Evolutionary conservation across 164 flowering plant species (phyloP), one percentile per base, ranked within the genome.

Genomic region (Kingdonia uniflora): DNA sequence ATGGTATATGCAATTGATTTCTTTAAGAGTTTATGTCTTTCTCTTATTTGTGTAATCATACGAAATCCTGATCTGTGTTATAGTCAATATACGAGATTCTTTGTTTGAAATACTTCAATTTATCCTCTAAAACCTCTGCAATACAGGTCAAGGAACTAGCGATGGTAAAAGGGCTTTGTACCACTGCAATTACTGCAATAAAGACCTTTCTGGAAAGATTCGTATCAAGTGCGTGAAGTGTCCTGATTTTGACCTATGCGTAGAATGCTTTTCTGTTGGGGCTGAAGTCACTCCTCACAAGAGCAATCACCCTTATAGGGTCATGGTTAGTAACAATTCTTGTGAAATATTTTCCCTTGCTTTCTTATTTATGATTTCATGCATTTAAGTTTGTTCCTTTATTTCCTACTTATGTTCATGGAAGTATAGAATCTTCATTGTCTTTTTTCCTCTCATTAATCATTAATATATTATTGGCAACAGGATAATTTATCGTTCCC

Each of bases 401-500:
- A 29, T 29, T 29, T 29, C 4, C 8, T 29, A 3, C 8, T 29
- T 29, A 29, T 29, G 35, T 8, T 29, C 8, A 29, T 29, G 8
- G 42, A 52, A 22, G 14, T 53, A 19, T 40, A 14, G 0, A 35
- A 6, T 7, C 6, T 21, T 38, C 7, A 39, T 39, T 38, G 43
- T 44, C 38, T 13, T 39, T 21, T 57, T 38, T 19, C 6, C 29
- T 57, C 20, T 13, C 33, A 43, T 46, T 54, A 35, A n/a, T n/a
- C n/a, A n/a, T n/a, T n/a, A n/a, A n/a, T n/a, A n/a, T n/a, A n/a
- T n/a, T n/a, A n/a, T n/a, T n/a, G n/a, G n/a, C n/a, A n/a, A n/a
- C 83, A 94, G 99, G 99, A 94, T 60, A 86, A 81, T 65, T 62
- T 94, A 64, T 80, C 95, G 42, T 86, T 86, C 62, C 99, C 97